Conservation (phyloP, 2,329 filamentous ascomycete species). For the Fusarium acutatum region DNA sequence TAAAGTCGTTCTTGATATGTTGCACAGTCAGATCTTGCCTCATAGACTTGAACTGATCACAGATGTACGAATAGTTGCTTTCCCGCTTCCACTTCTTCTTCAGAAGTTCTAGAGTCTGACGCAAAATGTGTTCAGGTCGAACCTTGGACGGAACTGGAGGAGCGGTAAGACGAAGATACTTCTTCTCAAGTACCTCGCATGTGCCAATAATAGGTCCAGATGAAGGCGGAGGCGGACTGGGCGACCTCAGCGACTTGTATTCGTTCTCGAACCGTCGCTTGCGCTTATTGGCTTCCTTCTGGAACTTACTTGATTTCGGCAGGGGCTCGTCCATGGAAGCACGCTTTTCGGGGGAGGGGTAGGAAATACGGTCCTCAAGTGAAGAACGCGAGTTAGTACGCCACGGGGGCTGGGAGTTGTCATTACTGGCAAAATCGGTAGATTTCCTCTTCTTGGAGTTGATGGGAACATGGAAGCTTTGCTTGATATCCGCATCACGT, state of each 20-base stretch:
- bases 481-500: constrained; percentile 61
- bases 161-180: constrained; percentile 91
- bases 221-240: constrained; percentile 64
- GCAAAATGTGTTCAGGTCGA: constrained; percentile 81
- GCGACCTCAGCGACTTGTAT: constrained; percentile 65
- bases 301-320: constrained; percentile 82
- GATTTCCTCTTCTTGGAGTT: constrained; percentile 85
- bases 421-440: constrained; percentile 65
- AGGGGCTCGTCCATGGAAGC: constrained; percentile 56
- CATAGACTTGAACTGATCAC: constrained; percentile 98
- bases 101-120: constrained; percentile 84
- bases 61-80: constrained; percentile 95
- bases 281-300: constrained; percentile 89
- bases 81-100: constrained; percentile 96
- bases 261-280: constrained; percentile 83
- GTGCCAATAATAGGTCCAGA: constrained; percentile 84
- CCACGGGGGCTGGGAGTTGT: constrained; percentile 73
- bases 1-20: constrained; percentile 96
- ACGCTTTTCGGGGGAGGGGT: constrained; percentile 57
- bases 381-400: constrained; percentile 68
- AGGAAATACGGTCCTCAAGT: constrained; percentile 81
- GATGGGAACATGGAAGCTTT: constrained; percentile 40
- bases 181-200: constrained; percentile 87
- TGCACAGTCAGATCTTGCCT: constrained; percentile 98
- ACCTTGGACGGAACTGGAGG: constrained; percentile 89